Percentiles rank a stretch among this genome's conserved stretches.
These are phyloP conservation scores for Thraustotheca clavata DNA, from an alignment of 352 stramenopile genomes.

Conservation along the genomic window DNA sequence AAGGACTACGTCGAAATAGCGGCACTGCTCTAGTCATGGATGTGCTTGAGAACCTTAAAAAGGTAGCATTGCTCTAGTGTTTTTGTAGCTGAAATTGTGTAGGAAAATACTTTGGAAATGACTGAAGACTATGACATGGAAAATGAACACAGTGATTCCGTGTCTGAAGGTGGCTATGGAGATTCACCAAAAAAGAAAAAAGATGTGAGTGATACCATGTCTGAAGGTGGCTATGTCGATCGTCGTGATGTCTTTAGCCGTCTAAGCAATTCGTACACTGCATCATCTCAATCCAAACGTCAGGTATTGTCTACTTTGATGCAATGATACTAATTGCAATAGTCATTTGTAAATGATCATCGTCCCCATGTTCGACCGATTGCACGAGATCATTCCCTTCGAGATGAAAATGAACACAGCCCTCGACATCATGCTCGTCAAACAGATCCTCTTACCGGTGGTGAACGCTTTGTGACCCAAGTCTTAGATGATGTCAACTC, in stretches of 20 bases:
- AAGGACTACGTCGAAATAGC: slow-evolving; percentile 47
- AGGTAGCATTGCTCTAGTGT: background rate
- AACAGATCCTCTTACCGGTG: slow-evolving; percentile 10
- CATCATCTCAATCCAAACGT: slow-evolving; percentile 73
- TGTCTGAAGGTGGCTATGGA: slow-evolving; percentile 30
- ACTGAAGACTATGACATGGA: slow-evolving; percentile 36
- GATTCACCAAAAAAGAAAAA: slow-evolving; percentile 26
- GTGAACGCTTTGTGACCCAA: slow-evolving; percentile 3
- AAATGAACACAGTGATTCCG: slow-evolving; percentile 23
- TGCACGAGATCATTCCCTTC: too few relatives aligned
- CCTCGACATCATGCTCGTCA: too few relatives aligned
- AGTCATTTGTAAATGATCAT: too few relatives aligned
- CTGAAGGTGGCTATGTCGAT: slow-evolving; percentile 27
- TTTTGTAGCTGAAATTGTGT: background rate
- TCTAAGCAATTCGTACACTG: slow-evolving; percentile 71
- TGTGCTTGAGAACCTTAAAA: slow-evolving; percentile 75
- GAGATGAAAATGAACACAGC: too few relatives aligned
- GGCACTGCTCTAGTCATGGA: slow-evolving; percentile 56
- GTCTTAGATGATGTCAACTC: slow-evolving; percentile 8
- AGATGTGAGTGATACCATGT: slow-evolving; percentile 17
- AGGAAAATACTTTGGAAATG: slow-evolving; percentile 59
- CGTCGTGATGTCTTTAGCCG: slow-evolving; percentile 72
- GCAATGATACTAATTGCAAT: too few relatives aligned
- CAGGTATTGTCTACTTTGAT: too few relatives aligned
- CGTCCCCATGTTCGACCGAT: too few relatives aligned